Percentiles rank a stretch among this genome's conserved stretches.
phyloP scores from a whole-genome alignment of 2,329 filamentous ascomycete genomes.

The Coniochaeta pulveracea region DNA sequence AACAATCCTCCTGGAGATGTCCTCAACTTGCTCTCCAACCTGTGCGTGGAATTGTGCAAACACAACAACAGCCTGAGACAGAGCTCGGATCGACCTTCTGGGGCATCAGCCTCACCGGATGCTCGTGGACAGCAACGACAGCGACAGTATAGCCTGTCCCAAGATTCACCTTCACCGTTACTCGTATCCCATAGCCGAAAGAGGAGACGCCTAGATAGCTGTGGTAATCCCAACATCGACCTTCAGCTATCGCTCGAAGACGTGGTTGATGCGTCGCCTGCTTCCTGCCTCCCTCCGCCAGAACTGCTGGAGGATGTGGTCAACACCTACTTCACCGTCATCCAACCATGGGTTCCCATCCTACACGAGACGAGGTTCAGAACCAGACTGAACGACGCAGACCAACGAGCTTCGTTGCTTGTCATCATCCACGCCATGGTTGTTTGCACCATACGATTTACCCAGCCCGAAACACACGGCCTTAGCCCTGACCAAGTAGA shows the following conservation, averaged over 20 bases:
- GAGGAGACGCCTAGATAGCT: constrained; percentile 4
- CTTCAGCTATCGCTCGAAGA: background rate
- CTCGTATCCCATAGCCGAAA: background rate
- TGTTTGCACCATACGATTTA: constrained; percentile 13
- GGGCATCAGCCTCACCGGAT: background rate
- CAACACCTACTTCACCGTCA: constrained; percentile 13
- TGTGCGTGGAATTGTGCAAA: constrained; percentile 3
- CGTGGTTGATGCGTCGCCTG: background rate
- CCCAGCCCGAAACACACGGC: constrained; percentile 14
- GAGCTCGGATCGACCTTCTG: background rate
- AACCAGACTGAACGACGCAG: constrained; percentile 12
- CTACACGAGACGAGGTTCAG: constrained; percentile 21
- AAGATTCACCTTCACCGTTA: no score
- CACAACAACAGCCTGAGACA: constrained; percentile 1
- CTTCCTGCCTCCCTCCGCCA: background rate
- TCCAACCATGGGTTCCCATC: constrained; percentile 25
- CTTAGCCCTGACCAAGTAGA: constrained; percentile 5
- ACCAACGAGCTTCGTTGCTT: constrained; percentile 13
- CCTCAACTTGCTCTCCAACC: constrained; percentile 2
- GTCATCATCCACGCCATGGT: constrained; percentile 23
- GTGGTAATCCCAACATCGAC: constrained; percentile 2
- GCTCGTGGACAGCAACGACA: background rate
- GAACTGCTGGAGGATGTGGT: constrained; percentile 3
- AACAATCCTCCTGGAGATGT: background rate
- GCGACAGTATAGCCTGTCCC: background rate